phyloP scores from a whole-genome alignment of 129 eudicot genomes.

The Helichrysum umbraculigerum region DNA sequence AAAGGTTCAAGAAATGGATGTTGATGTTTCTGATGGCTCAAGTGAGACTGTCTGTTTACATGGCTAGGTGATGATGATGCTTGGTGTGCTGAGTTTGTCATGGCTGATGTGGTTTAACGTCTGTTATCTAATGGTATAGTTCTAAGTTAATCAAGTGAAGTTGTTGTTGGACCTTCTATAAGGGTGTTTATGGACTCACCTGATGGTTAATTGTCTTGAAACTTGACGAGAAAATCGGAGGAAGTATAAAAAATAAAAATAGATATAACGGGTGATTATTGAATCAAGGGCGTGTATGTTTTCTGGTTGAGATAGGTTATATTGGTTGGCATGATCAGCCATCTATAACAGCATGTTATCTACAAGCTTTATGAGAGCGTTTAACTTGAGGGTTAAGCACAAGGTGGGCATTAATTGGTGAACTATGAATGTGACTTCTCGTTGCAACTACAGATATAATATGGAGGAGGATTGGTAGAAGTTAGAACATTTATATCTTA shows the following conservation, averaged over 20 bases:
- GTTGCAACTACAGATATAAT: not conserved
- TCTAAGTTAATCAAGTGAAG: not conserved
- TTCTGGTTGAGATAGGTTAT: not conserved
- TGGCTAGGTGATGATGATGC: constrained; percentile 7
- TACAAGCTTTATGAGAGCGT: not conserved
- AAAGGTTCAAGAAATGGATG: constrained; percentile 30
- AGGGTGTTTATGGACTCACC: not conserved
- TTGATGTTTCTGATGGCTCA: constrained; percentile 11
- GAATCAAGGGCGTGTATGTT: not conserved
- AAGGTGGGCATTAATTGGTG: not conserved
- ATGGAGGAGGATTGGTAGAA: not conserved
- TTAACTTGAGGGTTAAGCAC: not conserved
- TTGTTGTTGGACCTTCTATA: not conserved
- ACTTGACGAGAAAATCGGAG: constrained; percentile 12
- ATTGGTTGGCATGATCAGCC: not conserved
- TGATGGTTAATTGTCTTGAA: not conserved
- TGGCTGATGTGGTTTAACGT: constrained; percentile 10
- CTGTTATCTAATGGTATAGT: not conserved
- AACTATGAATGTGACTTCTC: not conserved
- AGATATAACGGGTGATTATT: not conserved
- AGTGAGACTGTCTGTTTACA: not conserved
- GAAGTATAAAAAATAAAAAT: not conserved
- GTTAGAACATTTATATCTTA: not conserved
- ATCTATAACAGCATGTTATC: not conserved
- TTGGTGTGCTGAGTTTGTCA: constrained; percentile 3